Evolutionary conservation across 2,329 filamentous ascomycete species (phyloP).

Genomic region (Aspergillus hiratsukae): DNA sequence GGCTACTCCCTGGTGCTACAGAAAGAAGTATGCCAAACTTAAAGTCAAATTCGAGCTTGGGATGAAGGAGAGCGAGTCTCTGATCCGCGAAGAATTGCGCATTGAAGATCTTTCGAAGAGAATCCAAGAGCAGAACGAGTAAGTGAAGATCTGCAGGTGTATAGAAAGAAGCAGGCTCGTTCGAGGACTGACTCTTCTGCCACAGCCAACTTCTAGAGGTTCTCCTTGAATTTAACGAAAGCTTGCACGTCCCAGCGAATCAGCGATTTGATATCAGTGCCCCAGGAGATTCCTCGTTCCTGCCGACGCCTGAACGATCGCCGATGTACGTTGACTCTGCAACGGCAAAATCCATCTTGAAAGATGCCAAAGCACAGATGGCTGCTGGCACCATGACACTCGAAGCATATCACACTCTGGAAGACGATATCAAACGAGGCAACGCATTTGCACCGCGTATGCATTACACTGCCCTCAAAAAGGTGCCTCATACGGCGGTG

Average conservation of each 20-base stretch:
- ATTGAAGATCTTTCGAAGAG: slow-evolving; percentile 75
- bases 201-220: slow-evolving; percentile 80
- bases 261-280: slow-evolving; percentile 68
- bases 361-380: slow-evolving; percentile 37
- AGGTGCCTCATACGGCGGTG: slow-evolving; percentile 27
- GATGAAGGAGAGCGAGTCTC: slow-evolving; percentile 61
- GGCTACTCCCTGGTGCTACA: slow-evolving; percentile 12
- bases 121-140: slow-evolving; percentile 91
- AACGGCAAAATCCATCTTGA: slow-evolving; percentile 32
- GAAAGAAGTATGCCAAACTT: slow-evolving; percentile 85
- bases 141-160: slow-evolving; percentile 32
- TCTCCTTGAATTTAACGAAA: slow-evolving; percentile 83
- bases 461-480: slow-evolving; percentile 29
- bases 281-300: slow-evolving; percentile 42
- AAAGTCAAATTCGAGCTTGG: slow-evolving; percentile 79
- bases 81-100: slow-evolving; percentile 74
- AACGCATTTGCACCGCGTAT: slow-evolving; percentile 35
- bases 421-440: slow-evolving; percentile 35
- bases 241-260: slow-evolving; percentile 68
- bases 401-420: slow-evolving; percentile 35
- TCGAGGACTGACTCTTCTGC: slow-evolving; percentile 6
- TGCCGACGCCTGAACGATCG: slow-evolving; percentile 42
- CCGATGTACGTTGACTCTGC: slow-evolving; percentile 30
- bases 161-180: background rate
- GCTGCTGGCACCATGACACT: slow-evolving; percentile 32